A percentile compares a stretch with the other conserved stretches of the same genome.
These are phyloP conservation scores for Phytophthora syringae DNA, from an alignment of 352 stramenopile species.

Conservation along the genomic window DNA sequence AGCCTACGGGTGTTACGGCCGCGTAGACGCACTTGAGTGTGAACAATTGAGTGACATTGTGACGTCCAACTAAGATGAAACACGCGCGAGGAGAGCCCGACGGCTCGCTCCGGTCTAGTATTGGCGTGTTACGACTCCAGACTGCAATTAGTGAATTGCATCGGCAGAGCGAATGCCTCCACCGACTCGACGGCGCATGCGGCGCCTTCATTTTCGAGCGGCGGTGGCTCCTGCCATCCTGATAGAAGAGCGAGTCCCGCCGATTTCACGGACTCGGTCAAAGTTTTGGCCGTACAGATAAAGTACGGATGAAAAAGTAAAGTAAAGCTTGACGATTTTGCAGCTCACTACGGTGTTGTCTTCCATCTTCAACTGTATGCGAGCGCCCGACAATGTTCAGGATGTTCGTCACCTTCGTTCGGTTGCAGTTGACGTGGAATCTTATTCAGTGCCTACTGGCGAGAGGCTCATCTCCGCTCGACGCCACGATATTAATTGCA, in stretches of 20 bases:
- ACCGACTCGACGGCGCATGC: constrained; percentile 37
- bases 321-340: constrained; percentile 46
- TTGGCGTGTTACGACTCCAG: constrained; percentile 13
- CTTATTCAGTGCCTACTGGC: constrained; percentile 14
- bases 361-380: not conserved
- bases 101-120: constrained; percentile 10
- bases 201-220: constrained; percentile 21
- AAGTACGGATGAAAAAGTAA: constrained; percentile 53
- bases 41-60: constrained; percentile 26
- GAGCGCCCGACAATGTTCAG: constrained; percentile 4
- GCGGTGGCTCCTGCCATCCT: constrained; percentile 26
- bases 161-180: constrained; percentile 26
- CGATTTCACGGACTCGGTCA: constrained; percentile 39
- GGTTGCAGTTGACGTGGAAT: constrained; percentile 18
- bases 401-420: constrained; percentile 25
- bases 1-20: constrained; percentile 55
- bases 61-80: constrained; percentile 11
- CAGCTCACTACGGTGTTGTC: constrained; percentile 10
- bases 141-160: constrained; percentile 32
- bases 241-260: constrained; percentile 39
- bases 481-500: constrained; percentile 18
- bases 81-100: constrained; percentile 27
- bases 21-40: constrained; percentile 32
- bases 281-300: constrained; percentile 51
- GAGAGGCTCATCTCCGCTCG: constrained; percentile 26